Conservation (phyloP, 257 asterid genomes). For the Scutellaria minor region DNA sequence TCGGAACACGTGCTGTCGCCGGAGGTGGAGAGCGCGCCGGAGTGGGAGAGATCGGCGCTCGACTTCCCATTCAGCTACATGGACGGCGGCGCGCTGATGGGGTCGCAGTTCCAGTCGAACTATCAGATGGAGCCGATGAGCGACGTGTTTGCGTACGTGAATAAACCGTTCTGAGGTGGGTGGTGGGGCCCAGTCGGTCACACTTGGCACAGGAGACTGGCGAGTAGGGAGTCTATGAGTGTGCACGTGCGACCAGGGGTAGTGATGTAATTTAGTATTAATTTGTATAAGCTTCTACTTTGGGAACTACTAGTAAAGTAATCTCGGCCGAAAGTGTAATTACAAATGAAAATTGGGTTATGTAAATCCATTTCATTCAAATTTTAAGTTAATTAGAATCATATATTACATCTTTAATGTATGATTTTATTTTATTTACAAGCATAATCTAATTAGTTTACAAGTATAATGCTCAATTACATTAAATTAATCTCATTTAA, state of each 20-base stretch:
- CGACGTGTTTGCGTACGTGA: slow-evolving; percentile 62
- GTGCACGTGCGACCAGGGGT: slow-evolving; percentile 53
- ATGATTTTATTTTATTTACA: not conserved
- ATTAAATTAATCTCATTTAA: too few relatives aligned
- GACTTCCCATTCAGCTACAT: slow-evolving; percentile 60
- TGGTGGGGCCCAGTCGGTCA: slow-evolving; percentile 29
- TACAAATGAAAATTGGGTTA: slow-evolving; percentile 21
- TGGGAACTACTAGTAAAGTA: not conserved
- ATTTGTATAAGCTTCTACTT: not conserved
- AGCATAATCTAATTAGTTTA: not conserved
- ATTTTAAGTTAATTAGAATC: not conserved
- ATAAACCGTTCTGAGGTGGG: slow-evolving; percentile 61
- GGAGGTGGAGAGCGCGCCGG: slow-evolving; percentile 86
- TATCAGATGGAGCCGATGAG: slow-evolving; percentile 63
- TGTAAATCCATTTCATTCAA: slow-evolving; percentile 28
- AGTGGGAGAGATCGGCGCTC: slow-evolving; percentile 63
- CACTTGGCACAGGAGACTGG: slow-evolving; percentile 58
- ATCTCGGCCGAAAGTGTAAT: slow-evolving; percentile 29
- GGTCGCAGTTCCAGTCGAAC: slow-evolving; percentile 47
- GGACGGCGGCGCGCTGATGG: slow-evolving; percentile 48
- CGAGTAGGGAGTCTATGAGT: slow-evolving; percentile 48
- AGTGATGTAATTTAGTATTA: not conserved
- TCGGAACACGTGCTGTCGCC: slow-evolving; percentile 88
- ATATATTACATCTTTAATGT: not conserved
- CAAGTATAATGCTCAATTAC: not conserved